These are phyloP conservation scores for Teunomyces panamensis DNA, from an alignment of 805 yeast genomes.

Conservation along the genomic window DNA sequence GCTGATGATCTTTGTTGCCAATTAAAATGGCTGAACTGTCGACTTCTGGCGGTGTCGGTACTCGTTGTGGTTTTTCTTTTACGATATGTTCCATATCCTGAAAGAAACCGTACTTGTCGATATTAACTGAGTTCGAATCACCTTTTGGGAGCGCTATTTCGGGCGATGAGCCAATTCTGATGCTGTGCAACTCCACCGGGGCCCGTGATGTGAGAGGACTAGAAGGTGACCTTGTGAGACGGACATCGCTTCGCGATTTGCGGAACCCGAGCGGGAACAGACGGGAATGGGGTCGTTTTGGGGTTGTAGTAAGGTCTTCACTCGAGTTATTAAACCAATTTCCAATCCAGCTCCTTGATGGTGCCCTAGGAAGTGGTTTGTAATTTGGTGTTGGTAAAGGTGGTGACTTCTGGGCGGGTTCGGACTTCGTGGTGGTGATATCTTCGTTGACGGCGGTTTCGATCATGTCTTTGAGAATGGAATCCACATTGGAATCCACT, in stretches of 20 bases:
- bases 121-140: constrained; percentile 12
- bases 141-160: not conserved
- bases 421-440: constrained; percentile 2
- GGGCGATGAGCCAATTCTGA: constrained; percentile 6
- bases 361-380: not conserved
- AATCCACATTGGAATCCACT: constrained; percentile 10
- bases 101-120: constrained; percentile 52
- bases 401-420: not conserved
- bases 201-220: constrained; percentile 13
- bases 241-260: not conserved
- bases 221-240: not conserved
- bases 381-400: not conserved
- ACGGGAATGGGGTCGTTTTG: constrained; percentile 16
- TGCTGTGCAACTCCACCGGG: constrained; percentile 45
- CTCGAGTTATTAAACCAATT: constrained; percentile 14
- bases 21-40: constrained; percentile 10
- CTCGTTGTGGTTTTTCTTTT: constrained; percentile 4
- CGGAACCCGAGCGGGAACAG: constrained; percentile 7
- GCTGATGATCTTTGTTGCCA: constrained; percentile 10
- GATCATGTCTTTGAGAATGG: constrained; percentile 25
- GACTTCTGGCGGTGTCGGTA: not conserved
- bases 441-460: constrained; percentile 26
- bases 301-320: constrained; percentile 3
- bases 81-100: constrained; percentile 16
- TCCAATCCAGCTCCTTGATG: constrained; percentile 13